These are phyloP conservation scores for Pythium periplocum DNA, from an alignment of 352 stramenopile genomes.

Conservation along the genomic window DNA sequence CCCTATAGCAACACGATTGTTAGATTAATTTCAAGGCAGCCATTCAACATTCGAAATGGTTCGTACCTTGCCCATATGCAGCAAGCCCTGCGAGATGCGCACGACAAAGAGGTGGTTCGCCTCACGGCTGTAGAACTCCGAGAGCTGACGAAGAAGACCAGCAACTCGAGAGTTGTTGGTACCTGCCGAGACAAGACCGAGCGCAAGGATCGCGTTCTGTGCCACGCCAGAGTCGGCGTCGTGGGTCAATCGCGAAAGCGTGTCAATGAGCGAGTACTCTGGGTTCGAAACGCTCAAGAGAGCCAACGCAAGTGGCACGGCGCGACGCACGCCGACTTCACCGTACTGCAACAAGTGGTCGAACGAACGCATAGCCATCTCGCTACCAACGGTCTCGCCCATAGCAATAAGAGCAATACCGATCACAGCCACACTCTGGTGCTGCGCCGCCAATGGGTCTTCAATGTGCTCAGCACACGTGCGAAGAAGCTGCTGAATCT, in stretches of 20 bases:
- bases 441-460: constrained; percentile 66
- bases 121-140: constrained; percentile 98
- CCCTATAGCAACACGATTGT: constrained; percentile 41
- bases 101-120: constrained; percentile 97
- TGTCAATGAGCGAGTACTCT: constrained; percentile 95
- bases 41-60: not conserved
- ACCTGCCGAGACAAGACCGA: constrained; percentile 95
- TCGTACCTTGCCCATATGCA: constrained; percentile 97
- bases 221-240: constrained; percentile 96
- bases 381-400: constrained; percentile 94
- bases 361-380: constrained; percentile 99
- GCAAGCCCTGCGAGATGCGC: constrained; percentile 97
- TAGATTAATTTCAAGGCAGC: not conserved
- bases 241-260: constrained; percentile 97
- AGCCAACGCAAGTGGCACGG: constrained; percentile 95
- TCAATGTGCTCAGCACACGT: constrained; percentile 97
- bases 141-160: constrained; percentile 94
- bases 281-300: constrained; percentile 97
- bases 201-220: constrained; percentile 96
- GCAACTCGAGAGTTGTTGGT: constrained; percentile 99
- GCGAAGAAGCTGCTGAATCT: constrained; percentile 97
- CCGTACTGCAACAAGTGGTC: constrained; percentile 99
- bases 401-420: constrained; percentile 98
- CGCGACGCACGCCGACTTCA: constrained; percentile 95
- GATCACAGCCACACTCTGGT: constrained; percentile 95